Conservation (phyloP, 2,329 filamentous ascomycete species). For the Pseudopyrenochaeta lycopersici region DNA sequence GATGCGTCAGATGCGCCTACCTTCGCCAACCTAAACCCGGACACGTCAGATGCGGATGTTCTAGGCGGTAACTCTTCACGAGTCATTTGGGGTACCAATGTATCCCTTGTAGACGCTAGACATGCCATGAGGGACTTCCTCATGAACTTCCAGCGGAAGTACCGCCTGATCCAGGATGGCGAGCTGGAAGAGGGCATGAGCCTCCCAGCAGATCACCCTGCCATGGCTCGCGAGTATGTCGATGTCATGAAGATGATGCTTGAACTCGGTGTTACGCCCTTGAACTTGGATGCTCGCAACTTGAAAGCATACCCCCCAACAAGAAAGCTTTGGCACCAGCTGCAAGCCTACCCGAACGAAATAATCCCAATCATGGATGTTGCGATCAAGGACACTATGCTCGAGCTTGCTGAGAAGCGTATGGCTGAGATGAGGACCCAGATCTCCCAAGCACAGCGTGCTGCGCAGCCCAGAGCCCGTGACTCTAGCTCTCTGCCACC, state of each 20-base stretch:
- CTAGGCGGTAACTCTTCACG: conserved; percentile 83
- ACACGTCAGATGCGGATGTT: conserved; percentile 89
- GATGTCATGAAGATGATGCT: conserved; percentile 91
- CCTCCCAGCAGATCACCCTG: conserved; percentile 70
- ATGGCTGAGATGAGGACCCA: conserved; percentile 71
- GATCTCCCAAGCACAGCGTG: conserved; percentile 65
- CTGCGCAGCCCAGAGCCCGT: conserved; percentile 51
- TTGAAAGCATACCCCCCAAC: conserved; percentile 93
- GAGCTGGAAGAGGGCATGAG: conserved; percentile 76
- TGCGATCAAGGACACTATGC: conserved; percentile 89
- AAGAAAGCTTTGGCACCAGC: conserved; percentile 92
- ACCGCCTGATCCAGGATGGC: conserved; percentile 91
- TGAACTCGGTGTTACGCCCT: conserved; percentile 79
- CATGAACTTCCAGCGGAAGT: conserved; percentile 90
- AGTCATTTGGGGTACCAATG: conserved; percentile 96
- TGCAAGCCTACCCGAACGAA: conserved; percentile 93
- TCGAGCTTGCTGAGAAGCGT: conserved; percentile 84
- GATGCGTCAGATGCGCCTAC: conserved; percentile 67
- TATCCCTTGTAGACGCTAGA: conserved; percentile 90
- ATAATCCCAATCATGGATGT: conserved; percentile 98
- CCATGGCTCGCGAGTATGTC: conserved; percentile 82
- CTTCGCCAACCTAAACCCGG: conserved; percentile 76
- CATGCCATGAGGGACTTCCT: conserved; percentile 91
- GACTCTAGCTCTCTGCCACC: conserved; percentile 76
- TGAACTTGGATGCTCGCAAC: conserved; percentile 90